phyloP scores from a whole-genome alignment of 2,329 filamentous ascomycete genomes.

The Onygenales sp. region DNA sequence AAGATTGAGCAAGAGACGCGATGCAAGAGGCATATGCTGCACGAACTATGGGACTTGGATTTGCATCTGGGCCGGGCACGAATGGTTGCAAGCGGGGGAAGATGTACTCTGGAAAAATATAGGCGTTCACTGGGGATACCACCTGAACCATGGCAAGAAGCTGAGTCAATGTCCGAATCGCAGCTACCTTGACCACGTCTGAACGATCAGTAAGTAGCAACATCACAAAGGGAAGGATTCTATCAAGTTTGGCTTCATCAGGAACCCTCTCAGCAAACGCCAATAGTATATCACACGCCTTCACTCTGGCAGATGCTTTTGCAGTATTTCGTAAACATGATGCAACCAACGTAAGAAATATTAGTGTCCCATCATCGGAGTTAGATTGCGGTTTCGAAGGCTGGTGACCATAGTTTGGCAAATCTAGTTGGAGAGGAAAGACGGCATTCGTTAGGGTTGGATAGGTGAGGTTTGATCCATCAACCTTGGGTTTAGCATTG shows the following conservation, averaged over 20 bases:
- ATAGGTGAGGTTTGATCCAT: slow-evolving; percentile 22
- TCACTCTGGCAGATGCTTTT: slow-evolving; percentile 73
- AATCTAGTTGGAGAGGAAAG: slow-evolving; percentile 71
- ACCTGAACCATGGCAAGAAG: slow-evolving; percentile 77
- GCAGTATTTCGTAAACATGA: slow-evolving; percentile 84
- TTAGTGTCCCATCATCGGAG: slow-evolving; percentile 79
- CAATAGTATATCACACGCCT: slow-evolving; percentile 82
- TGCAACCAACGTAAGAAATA: slow-evolving; percentile 82
- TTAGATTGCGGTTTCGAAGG: slow-evolving; percentile 52
- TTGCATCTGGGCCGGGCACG: slow-evolving; percentile 41
- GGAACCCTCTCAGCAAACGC: slow-evolving; percentile 86
- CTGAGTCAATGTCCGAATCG: slow-evolving; percentile 78
- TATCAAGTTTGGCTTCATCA: slow-evolving; percentile 91
- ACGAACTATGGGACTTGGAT: slow-evolving; percentile 62
- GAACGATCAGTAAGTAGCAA: slow-evolving; percentile 70
- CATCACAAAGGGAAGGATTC: slow-evolving; percentile 84
- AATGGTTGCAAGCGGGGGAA: slow-evolving; percentile 51
- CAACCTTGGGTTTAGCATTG: slow-evolving; percentile 40
- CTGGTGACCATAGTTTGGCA: slow-evolving; percentile 73
- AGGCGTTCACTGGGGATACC: slow-evolving; percentile 66
- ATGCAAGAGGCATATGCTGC: slow-evolving; percentile 91
- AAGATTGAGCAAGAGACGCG: slow-evolving; percentile 77
- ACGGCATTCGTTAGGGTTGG: slow-evolving; percentile 24
- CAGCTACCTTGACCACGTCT: slow-evolving; percentile 76
- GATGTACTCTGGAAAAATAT: slow-evolving; percentile 59